These are phyloP conservation scores for Obelidium mucronatum DNA, from an alignment of 192 early-diverging fungal genomes.

Conservation along the genomic window DNA sequence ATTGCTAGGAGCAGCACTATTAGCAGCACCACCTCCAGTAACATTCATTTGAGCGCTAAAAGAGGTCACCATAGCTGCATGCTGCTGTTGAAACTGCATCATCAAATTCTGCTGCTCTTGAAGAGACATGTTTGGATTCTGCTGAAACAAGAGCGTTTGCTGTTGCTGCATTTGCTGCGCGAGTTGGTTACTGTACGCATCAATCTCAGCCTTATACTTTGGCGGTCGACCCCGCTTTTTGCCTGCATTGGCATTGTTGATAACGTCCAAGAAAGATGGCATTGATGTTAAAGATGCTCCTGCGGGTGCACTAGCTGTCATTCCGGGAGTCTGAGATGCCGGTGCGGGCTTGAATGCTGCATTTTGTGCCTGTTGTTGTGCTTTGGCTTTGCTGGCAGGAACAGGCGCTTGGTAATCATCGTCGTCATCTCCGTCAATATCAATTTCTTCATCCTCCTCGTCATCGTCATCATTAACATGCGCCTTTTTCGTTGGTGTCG, in stretches of 20 bases:
- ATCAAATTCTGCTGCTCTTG: background rate
- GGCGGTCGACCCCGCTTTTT: conserved; percentile 31
- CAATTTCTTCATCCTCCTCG: conserved; percentile 23
- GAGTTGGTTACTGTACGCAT: conserved; percentile 13
- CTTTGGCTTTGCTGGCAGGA: conserved; percentile 10
- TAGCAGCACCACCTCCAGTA: background rate
- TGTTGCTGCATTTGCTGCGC: conserved; percentile 25
- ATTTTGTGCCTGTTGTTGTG: background rate
- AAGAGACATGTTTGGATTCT: conserved; percentile 12
- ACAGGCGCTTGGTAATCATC: conserved; percentile 30
- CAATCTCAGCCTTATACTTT: conserved; percentile 2
- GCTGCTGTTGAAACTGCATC: conserved; percentile 4
- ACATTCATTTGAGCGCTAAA: background rate
- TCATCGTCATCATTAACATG: conserved; percentile 16
- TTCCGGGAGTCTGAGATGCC: too few relatives aligned
- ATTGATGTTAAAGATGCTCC: background rate
- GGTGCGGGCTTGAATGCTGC: background rate
- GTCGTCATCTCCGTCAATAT: conserved; percentile 35
- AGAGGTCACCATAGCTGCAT: background rate
- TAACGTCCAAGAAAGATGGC: conserved; percentile 9
- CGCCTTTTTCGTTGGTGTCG: background rate
- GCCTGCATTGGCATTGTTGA: background rate
- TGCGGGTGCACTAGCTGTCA: background rate
- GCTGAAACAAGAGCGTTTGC: conserved; percentile 10
- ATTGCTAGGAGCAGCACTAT: background rate